Evolutionary conservation across 495 filamentous ascomycete species (phyloP), one percentile per base, ranked within the genome.

Genomic region (Entonaema liquescens): DNA sequence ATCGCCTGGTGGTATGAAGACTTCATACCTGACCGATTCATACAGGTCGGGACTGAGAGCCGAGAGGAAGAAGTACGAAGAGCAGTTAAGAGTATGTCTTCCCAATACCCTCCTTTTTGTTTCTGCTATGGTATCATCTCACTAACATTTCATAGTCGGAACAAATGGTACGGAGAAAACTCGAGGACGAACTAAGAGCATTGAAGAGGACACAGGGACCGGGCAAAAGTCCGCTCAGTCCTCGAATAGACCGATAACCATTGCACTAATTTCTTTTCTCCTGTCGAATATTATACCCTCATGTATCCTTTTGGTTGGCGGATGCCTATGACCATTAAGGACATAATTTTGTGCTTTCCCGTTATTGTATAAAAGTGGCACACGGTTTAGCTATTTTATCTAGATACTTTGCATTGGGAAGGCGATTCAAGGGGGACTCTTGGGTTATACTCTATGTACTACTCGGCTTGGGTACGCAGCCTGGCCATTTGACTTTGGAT

Each of bases 1-100:
- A 12, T 70, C 73, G 12, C 73, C 75, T 15, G 67, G 70, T 11
- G 68, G 68, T 17, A 50, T 44, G 35, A 74, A 71, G 68, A 77
- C 75, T 28, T 74, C 75, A 7, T 77, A 76, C 73, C 60, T 77
- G 36, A 77, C 75, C 21, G 75, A 77, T 25, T 77, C 75, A 1
- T 77, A 76, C 65, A 64, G 75, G 36, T 31, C 67, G 13, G 75
- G 75, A 29, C 59, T 85, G 71, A 83, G 83, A 64, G 83, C 83
- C 66, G 83, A 85, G 75, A 79, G 83, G 73, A 83, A 79, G 80
- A 83, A 82, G 68, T 83, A 82, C 70, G 82, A 85, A 61, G 83
- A 84, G 62, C 82, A 85, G 64, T 31, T 85, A 59, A 83, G 74
- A 73, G 83, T 83, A 74, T 67, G 82, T 81, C 44, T 47, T 3